A percentile compares a stretch with the other conserved stretches of the same genome.
These are phyloP conservation scores for Petunia axillaris DNA, from an alignment of 257 asterid genomes.

Conservation along the genomic window DNA sequence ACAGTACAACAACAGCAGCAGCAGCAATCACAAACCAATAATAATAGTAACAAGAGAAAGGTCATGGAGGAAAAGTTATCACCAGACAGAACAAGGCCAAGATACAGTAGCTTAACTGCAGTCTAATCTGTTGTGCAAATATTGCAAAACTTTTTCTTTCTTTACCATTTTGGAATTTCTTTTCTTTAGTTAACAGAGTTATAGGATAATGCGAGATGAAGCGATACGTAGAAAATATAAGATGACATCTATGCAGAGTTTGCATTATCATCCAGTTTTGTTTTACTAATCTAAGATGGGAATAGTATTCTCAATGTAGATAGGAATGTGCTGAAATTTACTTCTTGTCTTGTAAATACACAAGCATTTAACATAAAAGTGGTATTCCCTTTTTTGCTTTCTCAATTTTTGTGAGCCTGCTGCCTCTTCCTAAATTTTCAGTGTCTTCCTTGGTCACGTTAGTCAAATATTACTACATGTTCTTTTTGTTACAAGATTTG, in stretches of 20 bases:
- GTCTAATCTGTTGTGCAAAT: constrained; percentile 29
- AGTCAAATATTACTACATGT: too few relatives aligned
- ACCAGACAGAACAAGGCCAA: constrained; percentile 49
- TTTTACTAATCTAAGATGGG: constrained; percentile 3
- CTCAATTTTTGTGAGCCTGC: background rate
- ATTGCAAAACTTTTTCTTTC: background rate
- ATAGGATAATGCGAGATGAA: constrained; percentile 23
- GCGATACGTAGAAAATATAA: constrained; percentile 3
- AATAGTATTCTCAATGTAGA: constrained; percentile 3
- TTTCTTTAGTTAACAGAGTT: constrained; percentile 27
- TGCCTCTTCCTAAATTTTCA: background rate
- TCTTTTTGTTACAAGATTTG: background rate
- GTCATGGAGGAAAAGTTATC: constrained; percentile 41
- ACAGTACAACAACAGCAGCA: background rate
- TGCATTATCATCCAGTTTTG: constrained; percentile 30
- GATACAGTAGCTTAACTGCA: constrained; percentile 32
- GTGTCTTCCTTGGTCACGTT: background rate
- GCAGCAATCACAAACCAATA: background rate
- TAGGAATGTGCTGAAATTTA: constrained; percentile 11
- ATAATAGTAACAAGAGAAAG: constrained; percentile 37
- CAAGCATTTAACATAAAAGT: background rate
- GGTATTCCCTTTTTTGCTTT: background rate
- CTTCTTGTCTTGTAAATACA: background rate
- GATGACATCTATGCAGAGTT: background rate
- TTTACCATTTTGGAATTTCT: background rate